These are phyloP conservation scores for Nicotiana paniculata DNA, from an alignment of 257 asterid species.

Conservation along the genomic window DNA sequence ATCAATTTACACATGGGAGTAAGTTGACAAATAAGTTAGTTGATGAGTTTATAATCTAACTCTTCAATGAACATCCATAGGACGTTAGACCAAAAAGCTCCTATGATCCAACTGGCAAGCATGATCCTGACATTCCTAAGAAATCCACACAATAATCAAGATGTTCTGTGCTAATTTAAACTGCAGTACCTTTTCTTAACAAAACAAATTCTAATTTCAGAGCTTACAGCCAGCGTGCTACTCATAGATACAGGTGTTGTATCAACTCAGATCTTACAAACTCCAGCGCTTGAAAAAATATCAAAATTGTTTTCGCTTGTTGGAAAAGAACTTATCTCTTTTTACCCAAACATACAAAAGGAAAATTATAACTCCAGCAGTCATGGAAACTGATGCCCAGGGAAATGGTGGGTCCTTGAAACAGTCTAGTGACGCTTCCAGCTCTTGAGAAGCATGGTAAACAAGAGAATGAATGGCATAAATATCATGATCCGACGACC, in stretches of 20 bases:
- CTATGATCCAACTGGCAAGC: neutral
- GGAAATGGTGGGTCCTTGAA: conserved; percentile 96
- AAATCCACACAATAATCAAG: neutral
- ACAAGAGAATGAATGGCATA: conserved; percentile 72
- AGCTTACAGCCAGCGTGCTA: conserved; percentile 20
- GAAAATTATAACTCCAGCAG: conserved; percentile 43
- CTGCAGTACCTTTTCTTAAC: conserved; percentile 6
- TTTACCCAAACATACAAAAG: conserved; percentile 49
- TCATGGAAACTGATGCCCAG: conserved; percentile 49
- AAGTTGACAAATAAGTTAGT: neutral
- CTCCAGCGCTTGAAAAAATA: conserved; percentile 16
- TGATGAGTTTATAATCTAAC: neutral
- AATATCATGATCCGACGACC: conserved; percentile 85
- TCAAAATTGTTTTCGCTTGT: conserved; percentile 95
- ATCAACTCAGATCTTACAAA: conserved; percentile 24
- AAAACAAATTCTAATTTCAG: neutral
- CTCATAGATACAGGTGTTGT: conserved; percentile 16
- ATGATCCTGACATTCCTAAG: neutral
- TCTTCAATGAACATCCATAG: neutral
- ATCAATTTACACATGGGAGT: neutral
- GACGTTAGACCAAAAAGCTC: neutral
- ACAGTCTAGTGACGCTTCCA: conserved; percentile 77
- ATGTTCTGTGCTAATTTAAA: neutral
- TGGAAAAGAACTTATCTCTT: conserved; percentile 65
- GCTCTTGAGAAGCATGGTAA: conserved; percentile 70